A percentile compares a stretch with the other conserved stretches of the same genome.
Evolutionary conservation across 768 basidiomycete genomes (phyloP).

Genomic region (Tylopilus subfusipes): DNA sequence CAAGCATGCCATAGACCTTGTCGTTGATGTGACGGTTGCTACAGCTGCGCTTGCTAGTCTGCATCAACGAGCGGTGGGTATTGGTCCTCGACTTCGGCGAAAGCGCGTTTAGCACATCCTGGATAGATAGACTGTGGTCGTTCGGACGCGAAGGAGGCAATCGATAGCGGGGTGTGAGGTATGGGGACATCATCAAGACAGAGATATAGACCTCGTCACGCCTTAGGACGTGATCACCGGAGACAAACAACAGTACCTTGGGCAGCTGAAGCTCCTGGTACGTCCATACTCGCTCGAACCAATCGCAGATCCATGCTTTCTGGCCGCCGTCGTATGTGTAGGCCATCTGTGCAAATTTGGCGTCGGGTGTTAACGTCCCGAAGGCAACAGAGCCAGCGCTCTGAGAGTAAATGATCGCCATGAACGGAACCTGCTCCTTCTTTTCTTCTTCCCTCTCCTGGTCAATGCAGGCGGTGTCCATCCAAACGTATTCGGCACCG

Average conservation of each 20-base stretch:
- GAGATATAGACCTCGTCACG: conserved; percentile 5
- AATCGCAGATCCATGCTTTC: conserved; percentile 11
- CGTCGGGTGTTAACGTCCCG: not conserved
- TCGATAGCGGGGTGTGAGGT: not conserved
- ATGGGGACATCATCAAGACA: conserved; percentile 10
- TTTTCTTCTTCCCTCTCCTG: not conserved
- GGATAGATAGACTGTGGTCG: not conserved
- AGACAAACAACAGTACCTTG: conserved; percentile 4
- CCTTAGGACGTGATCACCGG: conserved; percentile 4
- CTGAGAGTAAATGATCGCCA: conserved; percentile 3
- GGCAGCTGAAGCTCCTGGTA: conserved; percentile 13
- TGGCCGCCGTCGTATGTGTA: conserved; percentile 1
- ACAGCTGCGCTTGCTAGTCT: conserved; percentile 6
- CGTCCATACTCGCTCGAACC: conserved; percentile 16
- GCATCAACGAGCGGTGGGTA: conserved; percentile 10
- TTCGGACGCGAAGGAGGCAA: not conserved
- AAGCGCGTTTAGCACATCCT: conserved; percentile 7
- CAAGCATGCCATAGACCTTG: conserved; percentile 12
- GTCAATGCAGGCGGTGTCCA: conserved; percentile 8
- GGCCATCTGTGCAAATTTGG: not conserved
- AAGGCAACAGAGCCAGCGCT: conserved; percentile 12
- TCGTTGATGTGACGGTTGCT: not conserved
- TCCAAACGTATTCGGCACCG: conserved; percentile 7
- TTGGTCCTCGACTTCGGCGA: conserved; percentile 4
- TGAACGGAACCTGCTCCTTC: conserved; percentile 3